Base-by-base conservation (phyloP, 2,329 filamentous ascomycete genomes). In the Aspergillus arachidicola region DNA sequence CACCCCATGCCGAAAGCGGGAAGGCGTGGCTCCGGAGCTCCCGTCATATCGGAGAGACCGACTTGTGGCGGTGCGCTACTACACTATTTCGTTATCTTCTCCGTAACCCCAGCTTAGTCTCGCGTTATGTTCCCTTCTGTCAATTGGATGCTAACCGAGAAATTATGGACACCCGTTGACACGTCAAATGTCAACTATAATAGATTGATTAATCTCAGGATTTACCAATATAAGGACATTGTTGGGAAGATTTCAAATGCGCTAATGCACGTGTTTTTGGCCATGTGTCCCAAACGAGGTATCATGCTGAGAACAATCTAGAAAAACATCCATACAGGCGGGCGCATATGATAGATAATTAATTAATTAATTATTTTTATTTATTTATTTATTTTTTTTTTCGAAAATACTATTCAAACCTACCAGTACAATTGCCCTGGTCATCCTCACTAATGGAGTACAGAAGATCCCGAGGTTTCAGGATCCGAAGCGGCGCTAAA, bases 221-320 rank as follows among this genome's bases (percentile, higher is more conserved):
- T 23, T 55, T 14, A 55, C 19, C 6, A 10, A 16, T 16, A 55
- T 36, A 55, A 51, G 6, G 28, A 9, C 26, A 26, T 55, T 55
- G 51, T 55, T 26, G 48, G n/a, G 28, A 51, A 21, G 9, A 19
- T 21, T 10, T 34, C 28, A 12, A 14, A 51, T 32, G 19, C 48
- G 12, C 51, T 55, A 55, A 38, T 55, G 30, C 51, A 38, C n/a
- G 51, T 55, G 32, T 55, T 55, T 34, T 38, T 38, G 51, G 21
- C 51, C 32, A 55, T 38, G 51, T 32, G n/a, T 34, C 46, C 12
- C 26, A 30, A 50, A 26, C 16, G 12, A 16, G 23, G 14, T 12
- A 19, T 55, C 32, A 55, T 55, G 51, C 51, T 38, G n/a, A 38
- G 51, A 55, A 55, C 51, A 55, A 55, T 55, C 51, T 55, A 55